Evolutionary conservation across 306 rosid genomes (phyloP), one percentile per base, ranked within the genome.

Genomic region (Cajanus cajan): DNA sequence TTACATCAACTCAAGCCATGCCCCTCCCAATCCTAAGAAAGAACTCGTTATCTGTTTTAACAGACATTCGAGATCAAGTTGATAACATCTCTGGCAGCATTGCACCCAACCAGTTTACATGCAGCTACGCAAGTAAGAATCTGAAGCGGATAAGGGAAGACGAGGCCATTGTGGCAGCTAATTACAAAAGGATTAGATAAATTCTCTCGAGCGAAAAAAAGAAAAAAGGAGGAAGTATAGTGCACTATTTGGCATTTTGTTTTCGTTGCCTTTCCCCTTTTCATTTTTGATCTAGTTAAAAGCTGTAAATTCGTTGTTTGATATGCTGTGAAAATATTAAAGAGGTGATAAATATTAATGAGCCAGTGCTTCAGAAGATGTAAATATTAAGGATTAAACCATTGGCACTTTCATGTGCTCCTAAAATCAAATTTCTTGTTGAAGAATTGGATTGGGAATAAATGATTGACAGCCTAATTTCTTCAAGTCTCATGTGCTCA

Each of bases 91-190:
- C 82, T 37, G 54, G 83, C 73, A 78, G 51, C 71, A 54, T 74
- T 77, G 25, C 83, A 22, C 33, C 71, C 65, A 58, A 57, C 73
- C 31, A 51, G 76, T 74, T 82, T 39, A 78, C 89, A 33, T 91
- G 97, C 87, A 85, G 87, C 76, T 80, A 34, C 37, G 39, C 33
- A 11, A 88, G 81, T 52, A 80, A 74, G 69, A 87, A 81, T 75
- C 24, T 76, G 84, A 91, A 86, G 87, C 79, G 90, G 61, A 52
- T 65, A 36, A 86, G 86, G 83, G 96, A 89, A 67, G 89, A 85
- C 8, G 96, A 89, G 28, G 76, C 87, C 52, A 75, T 84, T 65
- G 59, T 54, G 11, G 78, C 86, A 68, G 79, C 86, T 70, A 87
- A 80, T 28, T 87, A 55, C 83, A 91, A 91, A 77, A 86, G 82